phyloP scores from a whole-genome alignment of 2,329 filamentous ascomycete species.

The Pleurostoma richardsiae region DNA sequence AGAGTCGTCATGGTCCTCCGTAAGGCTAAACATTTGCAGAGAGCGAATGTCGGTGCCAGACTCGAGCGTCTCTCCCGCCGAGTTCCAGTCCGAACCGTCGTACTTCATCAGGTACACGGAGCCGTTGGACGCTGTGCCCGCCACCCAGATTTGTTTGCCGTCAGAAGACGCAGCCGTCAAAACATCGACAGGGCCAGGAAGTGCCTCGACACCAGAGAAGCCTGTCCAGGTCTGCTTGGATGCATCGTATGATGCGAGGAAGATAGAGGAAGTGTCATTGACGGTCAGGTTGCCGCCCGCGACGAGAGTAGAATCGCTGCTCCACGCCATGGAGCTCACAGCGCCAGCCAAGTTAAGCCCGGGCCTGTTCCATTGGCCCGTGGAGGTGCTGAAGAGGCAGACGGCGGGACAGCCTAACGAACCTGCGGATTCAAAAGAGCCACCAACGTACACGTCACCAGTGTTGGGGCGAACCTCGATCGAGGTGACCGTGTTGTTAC shows the following conservation, averaged over 20 bases:
- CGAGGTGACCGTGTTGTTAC: slow-evolving; percentile 66
- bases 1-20: slow-evolving; percentile 59
- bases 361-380: slow-evolving; percentile 74
- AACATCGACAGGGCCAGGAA: slow-evolving; percentile 77
- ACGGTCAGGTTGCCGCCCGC: slow-evolving; percentile 73
- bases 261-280: slow-evolving; percentile 55
- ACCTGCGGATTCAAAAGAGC: slow-evolving; percentile 78
- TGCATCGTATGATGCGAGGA: slow-evolving; percentile 69
- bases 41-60: slow-evolving; percentile 66
- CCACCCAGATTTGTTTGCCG: slow-evolving; percentile 73
- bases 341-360: slow-evolving; percentile 67
- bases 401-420: slow-evolving; percentile 76
- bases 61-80: slow-evolving; percentile 59
- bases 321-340: slow-evolving; percentile 72
- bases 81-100: slow-evolving; percentile 66
- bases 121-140: slow-evolving; percentile 64
- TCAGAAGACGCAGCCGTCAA: slow-evolving; percentile 70
- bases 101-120: slow-evolving; percentile 79
- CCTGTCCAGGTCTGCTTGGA: slow-evolving; percentile 61
- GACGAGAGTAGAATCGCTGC: slow-evolving; percentile 64
- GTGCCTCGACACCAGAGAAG: slow-evolving; percentile 54
- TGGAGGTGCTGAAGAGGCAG: slow-evolving; percentile 70
- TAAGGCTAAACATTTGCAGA: slow-evolving; percentile 75
- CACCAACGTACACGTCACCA: slow-evolving; percentile 77
- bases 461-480: slow-evolving; percentile 69